Base-by-base conservation (phyloP, 257 asterid species). In the Cruciata laevipes region DNA sequence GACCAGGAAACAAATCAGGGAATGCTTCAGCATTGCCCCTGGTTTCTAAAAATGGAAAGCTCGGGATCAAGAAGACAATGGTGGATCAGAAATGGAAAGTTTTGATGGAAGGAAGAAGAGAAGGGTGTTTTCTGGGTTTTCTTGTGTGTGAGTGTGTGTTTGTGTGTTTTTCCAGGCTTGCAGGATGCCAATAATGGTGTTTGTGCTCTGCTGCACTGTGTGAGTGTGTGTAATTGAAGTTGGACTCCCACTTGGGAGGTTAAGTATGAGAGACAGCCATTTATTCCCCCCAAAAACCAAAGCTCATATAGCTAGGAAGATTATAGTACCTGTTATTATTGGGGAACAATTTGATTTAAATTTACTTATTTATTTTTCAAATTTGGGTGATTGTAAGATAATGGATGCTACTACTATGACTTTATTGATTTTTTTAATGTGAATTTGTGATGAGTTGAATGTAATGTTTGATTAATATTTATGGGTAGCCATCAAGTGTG, bases 1-100 rank as follows among this genome's bases (percentile, higher is more conserved):
- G 3, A 74, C 40, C 24, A 78, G 27, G 56, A 68, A 37, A 56
- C 61, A 70, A 5, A 80, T 31, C 23, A 79, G 16, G 56, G 59
- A 71, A 56, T 73, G 73, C 62, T 10, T 30, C 64, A 63, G 77
- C 77, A 73, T 73, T 61, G 69, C 64, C 72, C 68, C 69, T 67
- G 16, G 63, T 65, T 20, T 25, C 13, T 6, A 31, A 40, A 8
- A 42, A n/a, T 10, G 44, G 55, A 33, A 49, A 52, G 53, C 13
- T 10, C 2, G 55, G 16, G 20, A 47, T 47, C 52, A 68, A 27
- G 71, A 3, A 23, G 8, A 47, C 55, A 68, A 53, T 53, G 30
- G 60, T 13, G 27, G 25, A 23, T 18, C 49, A 62, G 32, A 60
- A 47, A 30, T 23, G 33, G 63, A 24, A 58, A 17, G 35, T 23